A percentile compares a stretch with the other conserved stretches of the same genome.
phyloP scores from a whole-genome alignment of 106 monocot species.

The Allium sativum region DNA sequence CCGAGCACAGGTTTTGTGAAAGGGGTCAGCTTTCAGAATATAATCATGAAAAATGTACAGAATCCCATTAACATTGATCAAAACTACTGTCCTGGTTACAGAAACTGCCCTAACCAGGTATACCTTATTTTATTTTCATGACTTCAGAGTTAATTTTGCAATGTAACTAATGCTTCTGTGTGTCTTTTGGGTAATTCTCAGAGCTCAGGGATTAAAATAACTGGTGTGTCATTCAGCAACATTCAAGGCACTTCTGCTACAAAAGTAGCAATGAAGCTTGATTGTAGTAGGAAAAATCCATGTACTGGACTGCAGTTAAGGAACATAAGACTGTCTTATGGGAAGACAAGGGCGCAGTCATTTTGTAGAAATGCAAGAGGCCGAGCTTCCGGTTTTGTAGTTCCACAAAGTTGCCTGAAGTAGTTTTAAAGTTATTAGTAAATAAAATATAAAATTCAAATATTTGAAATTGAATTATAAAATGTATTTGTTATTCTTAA shows the following conservation, averaged over 20 bases:
- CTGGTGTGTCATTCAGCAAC: slow-evolving; percentile 26
- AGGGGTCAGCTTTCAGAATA: slow-evolving; percentile 11
- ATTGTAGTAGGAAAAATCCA: slow-evolving; percentile 39
- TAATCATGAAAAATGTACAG: slow-evolving; percentile 17
- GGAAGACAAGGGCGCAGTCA: slow-evolving; percentile 3
- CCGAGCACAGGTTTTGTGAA: slow-evolving; percentile 17
- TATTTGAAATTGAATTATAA: background rate
- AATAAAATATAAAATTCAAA: background rate
- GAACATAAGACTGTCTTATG: slow-evolving; percentile 21
- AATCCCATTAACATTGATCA: slow-evolving; percentile 38
- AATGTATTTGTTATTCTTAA: too few relatives aligned
- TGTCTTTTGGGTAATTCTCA: background rate
- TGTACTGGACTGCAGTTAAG: slow-evolving; percentile 22
- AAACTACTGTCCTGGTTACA: slow-evolving; percentile 26
- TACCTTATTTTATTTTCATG: background rate
- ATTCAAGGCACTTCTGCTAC: slow-evolving; percentile 37
- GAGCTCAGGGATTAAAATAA: slow-evolving; percentile 43
- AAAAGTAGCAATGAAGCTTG: slow-evolving; percentile 27
- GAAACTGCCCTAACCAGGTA: slow-evolving; percentile 23
- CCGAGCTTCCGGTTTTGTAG: slow-evolving; percentile 13
- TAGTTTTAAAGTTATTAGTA: background rate
- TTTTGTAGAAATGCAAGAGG: slow-evolving; percentile 23
- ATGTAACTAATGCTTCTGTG: slow-evolving; percentile 25
- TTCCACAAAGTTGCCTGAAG: slow-evolving; percentile 17
- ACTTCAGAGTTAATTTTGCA: slow-evolving; percentile 24